Conservation (phyloP, 805 yeast species). For the Hyphopichia homilentoma region DNA sequence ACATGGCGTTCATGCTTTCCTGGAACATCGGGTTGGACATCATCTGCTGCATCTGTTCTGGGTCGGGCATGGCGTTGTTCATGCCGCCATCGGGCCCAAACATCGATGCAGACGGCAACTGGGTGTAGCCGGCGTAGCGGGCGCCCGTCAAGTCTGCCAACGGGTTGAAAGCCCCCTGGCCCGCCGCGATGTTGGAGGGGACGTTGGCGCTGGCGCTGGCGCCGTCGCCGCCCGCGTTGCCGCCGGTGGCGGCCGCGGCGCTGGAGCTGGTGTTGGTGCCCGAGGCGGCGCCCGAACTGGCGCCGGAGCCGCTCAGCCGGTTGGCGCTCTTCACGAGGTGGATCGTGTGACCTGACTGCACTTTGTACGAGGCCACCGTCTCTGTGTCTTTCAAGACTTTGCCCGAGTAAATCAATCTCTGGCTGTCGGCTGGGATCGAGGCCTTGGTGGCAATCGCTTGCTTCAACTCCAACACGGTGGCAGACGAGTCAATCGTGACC, state of each 20-base stretch:
- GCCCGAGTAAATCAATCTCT: conserved; percentile 90
- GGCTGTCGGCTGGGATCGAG: conserved; percentile 71
- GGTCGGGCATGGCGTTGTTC: conserved; percentile 65
- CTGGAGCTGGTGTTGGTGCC: conserved; percentile 19
- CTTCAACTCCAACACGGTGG: conserved; percentile 69
- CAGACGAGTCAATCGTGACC: conserved; percentile 48
- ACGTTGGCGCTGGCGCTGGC: conserved; percentile 25
- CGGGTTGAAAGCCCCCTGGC: conserved; percentile 85
- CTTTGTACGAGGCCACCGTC: conserved; percentile 68
- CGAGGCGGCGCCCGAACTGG: conserved; percentile 26
- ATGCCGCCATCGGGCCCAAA: conserved; percentile 96
- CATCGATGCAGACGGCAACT: conserved; percentile 81
- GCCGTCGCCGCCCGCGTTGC: conserved; percentile 6
- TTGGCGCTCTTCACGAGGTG: conserved; percentile 89
- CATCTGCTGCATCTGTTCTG: conserved; percentile 70
- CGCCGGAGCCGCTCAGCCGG: conserved; percentile 73
- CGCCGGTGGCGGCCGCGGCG: conserved; percentile 14
- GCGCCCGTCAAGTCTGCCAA: conserved; percentile 93
- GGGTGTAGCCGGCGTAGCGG: conserved; percentile 88
- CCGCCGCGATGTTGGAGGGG: conserved; percentile 83
- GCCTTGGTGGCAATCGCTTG: conserved; percentile 55
- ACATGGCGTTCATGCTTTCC: conserved; percentile 76
- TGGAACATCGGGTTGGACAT: conserved; percentile 79
- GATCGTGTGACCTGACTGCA: conserved; percentile 81
- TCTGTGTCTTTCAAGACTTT: conserved; percentile 86